Base-by-base conservation (phyloP, 2,329 filamentous ascomycete species). In the Colletotrichum sp. region DNA sequence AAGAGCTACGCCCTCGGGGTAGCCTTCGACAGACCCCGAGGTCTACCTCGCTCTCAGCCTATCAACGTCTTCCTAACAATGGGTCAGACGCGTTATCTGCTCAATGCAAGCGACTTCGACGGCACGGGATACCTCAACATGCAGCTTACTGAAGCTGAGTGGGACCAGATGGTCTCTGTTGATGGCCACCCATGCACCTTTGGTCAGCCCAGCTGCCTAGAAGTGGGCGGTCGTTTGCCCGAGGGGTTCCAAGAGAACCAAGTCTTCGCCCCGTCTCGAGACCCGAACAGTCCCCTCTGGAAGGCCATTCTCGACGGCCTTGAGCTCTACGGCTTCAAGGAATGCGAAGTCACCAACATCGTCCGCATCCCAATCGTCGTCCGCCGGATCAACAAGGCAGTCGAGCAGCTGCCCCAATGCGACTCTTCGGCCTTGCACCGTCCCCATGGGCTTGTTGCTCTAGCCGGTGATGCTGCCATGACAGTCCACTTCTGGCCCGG, bases 31-130 rank as follows among this genome's bases (percentile, higher is more conserved):
- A 2, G 84, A 83, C 1, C 78, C 84, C 5, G 84, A 8, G 83
- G 83, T 2, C 69, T 85, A 55, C 83, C 83, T 1, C 83, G 82
- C 81, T 81, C 81, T 15, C 84, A 85, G 74, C 79, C 83, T 2
- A 79, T 84, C 16, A 85, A 85, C 63, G 80, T 85, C 57, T 84
- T 85, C 75, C 78, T 85, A 15, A 85, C 84, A 0, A 79, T 85
- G 8, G 82, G 82, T 8, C 84, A 85, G 77, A 85, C 83, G 1
- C 79, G 83, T 1, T 85, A 84, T 57, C 77, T 85, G 22, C 79
- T 85, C 12, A 85, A 85, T 57, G 83, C 84, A 19, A 84, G 82
- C 69, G 81, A 84, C 59, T 78, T 80, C 34, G 82, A 84, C 36
- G 82, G 83, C 85, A 85, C 76, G 83, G 59, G 59, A 0, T 62